Percentiles rank a stretch among this genome's conserved stretches.
phyloP scores from a whole-genome alignment of 306 rosid genomes.

The Senna tora region DNA sequence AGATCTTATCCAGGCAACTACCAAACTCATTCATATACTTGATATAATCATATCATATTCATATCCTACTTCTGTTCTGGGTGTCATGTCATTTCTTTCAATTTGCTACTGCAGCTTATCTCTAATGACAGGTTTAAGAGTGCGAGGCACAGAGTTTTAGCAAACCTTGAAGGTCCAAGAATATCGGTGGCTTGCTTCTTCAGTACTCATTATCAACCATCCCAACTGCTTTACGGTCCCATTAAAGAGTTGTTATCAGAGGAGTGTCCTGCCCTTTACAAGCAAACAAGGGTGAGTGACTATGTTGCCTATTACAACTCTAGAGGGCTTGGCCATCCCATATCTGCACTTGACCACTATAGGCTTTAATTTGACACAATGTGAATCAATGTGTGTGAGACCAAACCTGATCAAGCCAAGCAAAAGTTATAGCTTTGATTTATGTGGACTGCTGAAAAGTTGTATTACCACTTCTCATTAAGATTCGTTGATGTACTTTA shows the following conservation, averaged over 20 bases:
- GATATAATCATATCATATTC: too few species aligned
- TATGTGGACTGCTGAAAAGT: too few species aligned
- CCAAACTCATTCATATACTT: neutral
- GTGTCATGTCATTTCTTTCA: too few species aligned
- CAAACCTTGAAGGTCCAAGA: constrained; percentile 25
- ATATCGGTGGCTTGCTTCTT: constrained; percentile 30
- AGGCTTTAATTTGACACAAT: too few species aligned
- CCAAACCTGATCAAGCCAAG: too few species aligned
- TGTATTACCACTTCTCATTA: too few species aligned
- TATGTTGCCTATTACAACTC: neutral
- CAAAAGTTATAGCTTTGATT: too few species aligned
- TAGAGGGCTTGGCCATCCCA: constrained; percentile 14
- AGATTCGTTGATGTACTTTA: too few species aligned
- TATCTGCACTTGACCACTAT: neutral
- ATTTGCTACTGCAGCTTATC: constrained; percentile 34
- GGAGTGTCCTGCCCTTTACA: constrained; percentile 10
- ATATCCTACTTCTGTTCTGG: too few species aligned
- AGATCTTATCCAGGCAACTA: constrained; percentile 26
- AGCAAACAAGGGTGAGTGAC: constrained; percentile 12
- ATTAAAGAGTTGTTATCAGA: constrained; percentile 25
- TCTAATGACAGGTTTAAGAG: constrained; percentile 31
- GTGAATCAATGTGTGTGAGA: too few species aligned
- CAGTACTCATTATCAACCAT: constrained; percentile 1
- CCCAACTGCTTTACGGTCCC: constrained; percentile 7
- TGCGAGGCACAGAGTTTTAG: constrained; percentile 27